Conservation (phyloP, 345 rosid species). For the Brassica rapa region DNA sequence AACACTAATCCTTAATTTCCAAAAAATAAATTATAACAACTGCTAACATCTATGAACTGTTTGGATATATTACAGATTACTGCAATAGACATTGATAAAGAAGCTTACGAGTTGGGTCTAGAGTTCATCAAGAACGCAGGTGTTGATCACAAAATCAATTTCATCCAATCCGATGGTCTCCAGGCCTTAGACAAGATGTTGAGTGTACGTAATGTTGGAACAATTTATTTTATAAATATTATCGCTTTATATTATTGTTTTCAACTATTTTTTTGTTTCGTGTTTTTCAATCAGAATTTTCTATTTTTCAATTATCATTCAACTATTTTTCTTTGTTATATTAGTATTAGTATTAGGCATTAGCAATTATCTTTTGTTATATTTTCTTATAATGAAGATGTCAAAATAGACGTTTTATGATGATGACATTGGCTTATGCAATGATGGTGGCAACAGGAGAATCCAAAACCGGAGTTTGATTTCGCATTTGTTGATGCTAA, state of each 20-base stretch:
- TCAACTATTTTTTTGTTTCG: not conserved
- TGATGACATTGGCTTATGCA: constrained; percentile 5
- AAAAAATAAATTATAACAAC: not conserved
- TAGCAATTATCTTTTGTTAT: not conserved
- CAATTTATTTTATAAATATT: not conserved
- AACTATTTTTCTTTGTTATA: not conserved
- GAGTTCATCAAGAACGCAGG: constrained; percentile 34
- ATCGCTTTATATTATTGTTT: not conserved
- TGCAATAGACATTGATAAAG: constrained; percentile 49
- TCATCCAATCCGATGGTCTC: constrained; percentile 48
- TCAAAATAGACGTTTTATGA: not conserved
- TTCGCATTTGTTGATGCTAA: constrained; percentile 56
- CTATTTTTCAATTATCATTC: not conserved
- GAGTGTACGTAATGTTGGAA: constrained; percentile 27
- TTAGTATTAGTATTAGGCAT: not conserved
- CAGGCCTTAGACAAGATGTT: constrained; percentile 45
- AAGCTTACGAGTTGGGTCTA: constrained; percentile 55
- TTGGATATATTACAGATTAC: constrained; percentile 39
- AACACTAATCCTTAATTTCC: not conserved
- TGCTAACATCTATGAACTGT: not conserved
- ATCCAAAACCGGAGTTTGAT: constrained; percentile 36
- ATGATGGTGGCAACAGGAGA: constrained; percentile 7
- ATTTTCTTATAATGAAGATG: not conserved
- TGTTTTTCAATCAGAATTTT: not conserved
- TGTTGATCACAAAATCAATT: constrained; percentile 56